Conservation (phyloP, 345 rosid genomes). For the Aquilaria sinensis region DNA sequence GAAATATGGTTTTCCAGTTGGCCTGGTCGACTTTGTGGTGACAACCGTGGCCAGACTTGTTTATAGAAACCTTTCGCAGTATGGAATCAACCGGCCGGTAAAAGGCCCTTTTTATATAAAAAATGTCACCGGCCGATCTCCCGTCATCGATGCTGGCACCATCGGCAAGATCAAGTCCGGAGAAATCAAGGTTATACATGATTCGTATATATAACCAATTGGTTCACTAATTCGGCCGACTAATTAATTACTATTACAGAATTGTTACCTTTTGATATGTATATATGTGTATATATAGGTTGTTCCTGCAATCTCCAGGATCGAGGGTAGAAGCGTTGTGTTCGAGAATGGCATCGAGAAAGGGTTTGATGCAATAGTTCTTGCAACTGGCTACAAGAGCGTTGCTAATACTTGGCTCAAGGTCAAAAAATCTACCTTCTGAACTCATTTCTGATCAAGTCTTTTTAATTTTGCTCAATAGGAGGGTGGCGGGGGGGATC, state of each 20-base stretch:
- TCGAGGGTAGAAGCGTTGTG: not conserved
- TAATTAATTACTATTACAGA: too few relatives aligned
- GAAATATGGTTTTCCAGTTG: not conserved
- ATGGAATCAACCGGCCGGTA: slow-evolving; percentile 7
- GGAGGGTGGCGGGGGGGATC: too few relatives aligned
- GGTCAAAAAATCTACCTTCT: slow-evolving; percentile 7
- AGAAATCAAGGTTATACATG: slow-evolving; percentile 7
- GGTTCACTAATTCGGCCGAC: too few relatives aligned
- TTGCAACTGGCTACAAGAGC: slow-evolving; percentile 25
- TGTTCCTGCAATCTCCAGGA: not conserved
- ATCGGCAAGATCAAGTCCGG: not conserved
- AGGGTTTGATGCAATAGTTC: slow-evolving; percentile 17
- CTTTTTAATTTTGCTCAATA: not conserved
- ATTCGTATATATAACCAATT: not conserved
- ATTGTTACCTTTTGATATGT: too few relatives aligned
- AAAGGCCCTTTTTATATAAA: slow-evolving; percentile 10
- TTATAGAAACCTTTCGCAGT: not conserved
- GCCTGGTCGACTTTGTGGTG: not conserved
- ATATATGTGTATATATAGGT: not conserved
- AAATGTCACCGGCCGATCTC: not conserved
- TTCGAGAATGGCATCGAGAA: slow-evolving; percentile 8
- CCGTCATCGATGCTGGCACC: slow-evolving; percentile 14
- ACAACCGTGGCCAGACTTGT: not conserved
- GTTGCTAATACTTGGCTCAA: slow-evolving; percentile 30
- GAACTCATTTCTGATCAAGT: not conserved